Percentiles rank a stretch among this genome's conserved stretches.
phyloP scores from a whole-genome alignment of 495 filamentous ascomycete species.

The Viridothelium virens region DNA sequence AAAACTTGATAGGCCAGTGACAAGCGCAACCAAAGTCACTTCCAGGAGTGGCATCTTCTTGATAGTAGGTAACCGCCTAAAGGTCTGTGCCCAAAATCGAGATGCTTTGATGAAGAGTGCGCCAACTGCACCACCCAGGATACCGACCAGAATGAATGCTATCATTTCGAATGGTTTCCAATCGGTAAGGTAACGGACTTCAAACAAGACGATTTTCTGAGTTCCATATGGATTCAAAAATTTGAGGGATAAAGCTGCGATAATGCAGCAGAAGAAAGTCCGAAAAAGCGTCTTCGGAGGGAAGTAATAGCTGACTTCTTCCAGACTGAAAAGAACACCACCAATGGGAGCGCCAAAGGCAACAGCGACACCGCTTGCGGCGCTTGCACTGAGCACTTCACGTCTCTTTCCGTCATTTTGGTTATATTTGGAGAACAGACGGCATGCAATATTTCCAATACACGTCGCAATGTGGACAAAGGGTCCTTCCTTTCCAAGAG shows the following conservation, averaged over 20 bases:
- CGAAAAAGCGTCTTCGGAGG: conserved; percentile 97
- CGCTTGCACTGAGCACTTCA: conserved; percentile 87
- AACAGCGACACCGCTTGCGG: conserved; percentile 87
- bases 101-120: conserved; percentile 97
- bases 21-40: conserved; percentile 74
- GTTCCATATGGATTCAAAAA: conserved; percentile 96
- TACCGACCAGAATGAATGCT: conserved; percentile 74
- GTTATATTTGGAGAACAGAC: conserved; percentile 87
- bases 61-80: conserved; percentile 71
- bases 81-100: conserved; percentile 76
- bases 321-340: conserved; percentile 57
- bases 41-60: conserved; percentile 80
- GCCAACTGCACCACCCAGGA: conserved; percentile 75
- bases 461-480: conserved; percentile 97
- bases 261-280: conserved; percentile 98
- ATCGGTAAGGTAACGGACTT: conserved; percentile 85
- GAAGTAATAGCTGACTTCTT: conserved; percentile 97
- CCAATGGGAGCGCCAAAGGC: conserved; percentile 92
- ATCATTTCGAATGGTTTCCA: conserved; percentile 91
- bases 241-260: conserved; percentile 80
- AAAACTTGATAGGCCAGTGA: conserved; percentile 79
- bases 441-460: conserved; percentile 89
- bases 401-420: conserved; percentile 84
- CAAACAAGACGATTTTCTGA: conserved; percentile 90
- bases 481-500: conserved; percentile 91